phyloP scores from a whole-genome alignment of 257 asterid species.

The Anisodus tanguticus region DNA sequence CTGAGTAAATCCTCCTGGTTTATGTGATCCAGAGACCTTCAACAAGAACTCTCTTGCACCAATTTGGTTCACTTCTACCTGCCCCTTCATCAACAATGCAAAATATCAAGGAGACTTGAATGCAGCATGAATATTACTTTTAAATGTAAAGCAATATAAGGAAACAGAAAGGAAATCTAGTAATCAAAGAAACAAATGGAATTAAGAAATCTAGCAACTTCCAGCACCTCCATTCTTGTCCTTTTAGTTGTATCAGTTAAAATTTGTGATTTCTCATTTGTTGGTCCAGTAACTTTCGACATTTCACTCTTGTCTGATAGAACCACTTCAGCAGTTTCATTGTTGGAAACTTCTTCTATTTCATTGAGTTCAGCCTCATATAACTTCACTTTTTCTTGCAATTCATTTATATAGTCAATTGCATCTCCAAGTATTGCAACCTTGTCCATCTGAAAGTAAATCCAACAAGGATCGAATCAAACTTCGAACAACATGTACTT shows the following conservation, averaged over 20 bases:
- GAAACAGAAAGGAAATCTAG: not conserved
- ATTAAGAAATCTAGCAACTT: not conserved
- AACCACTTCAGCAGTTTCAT: conserved; percentile 32
- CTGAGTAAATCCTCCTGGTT: conserved; percentile 52
- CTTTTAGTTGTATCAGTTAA: not conserved
- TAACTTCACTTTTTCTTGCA: conserved; percentile 41
- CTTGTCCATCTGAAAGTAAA: conserved; percentile 67
- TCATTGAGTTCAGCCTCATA: conserved; percentile 50
- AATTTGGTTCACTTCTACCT: conserved; percentile 67
- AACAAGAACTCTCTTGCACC: conserved; percentile 59
- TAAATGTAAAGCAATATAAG: not conserved
- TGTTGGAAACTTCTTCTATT: conserved; percentile 41
- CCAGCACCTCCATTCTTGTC: not conserved
- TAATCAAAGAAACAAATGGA: not conserved
- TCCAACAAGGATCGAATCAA: not conserved
- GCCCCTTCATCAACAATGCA: conserved; percentile 43
- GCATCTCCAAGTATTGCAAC: conserved; percentile 69
- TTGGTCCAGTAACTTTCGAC: conserved; percentile 19
- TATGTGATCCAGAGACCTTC: conserved; percentile 52
- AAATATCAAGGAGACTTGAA: not conserved
- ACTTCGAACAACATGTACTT: not conserved
- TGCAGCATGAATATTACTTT: not conserved
- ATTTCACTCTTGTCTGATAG: conserved; percentile 32
- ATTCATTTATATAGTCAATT: conserved; percentile 64
- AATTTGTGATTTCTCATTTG: conserved; percentile 13